Conservation (phyloP, 202 grass and related monocot species). For the Digitaria exilis region DNA sequence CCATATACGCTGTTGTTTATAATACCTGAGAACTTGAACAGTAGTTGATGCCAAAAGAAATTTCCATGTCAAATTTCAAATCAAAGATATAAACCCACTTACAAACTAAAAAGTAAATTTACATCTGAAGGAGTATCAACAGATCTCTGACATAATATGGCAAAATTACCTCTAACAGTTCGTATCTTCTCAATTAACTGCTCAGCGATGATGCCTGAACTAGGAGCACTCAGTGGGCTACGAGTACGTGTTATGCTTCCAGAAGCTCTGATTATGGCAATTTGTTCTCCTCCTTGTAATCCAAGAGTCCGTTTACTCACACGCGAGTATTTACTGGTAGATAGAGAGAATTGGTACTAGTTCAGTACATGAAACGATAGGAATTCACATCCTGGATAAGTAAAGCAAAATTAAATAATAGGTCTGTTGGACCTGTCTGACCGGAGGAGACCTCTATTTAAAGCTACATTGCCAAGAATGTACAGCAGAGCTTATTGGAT, state of each 20-base stretch:
- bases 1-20: constrained; percentile 3
- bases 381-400: constrained; percentile 22
- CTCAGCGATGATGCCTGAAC: constrained; percentile 85
- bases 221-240: constrained; percentile 60
- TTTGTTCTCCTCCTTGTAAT: constrained; percentile 73
- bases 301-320: constrained; percentile 94
- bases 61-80: constrained; percentile 12
- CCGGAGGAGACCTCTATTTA: constrained; percentile 11
- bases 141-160: constrained; percentile 3
- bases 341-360: constrained; percentile 31
- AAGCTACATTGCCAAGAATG: constrained; percentile 18
- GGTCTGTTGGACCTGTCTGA: background rate
- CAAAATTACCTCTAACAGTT: constrained; percentile 76
- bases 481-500: constrained; percentile 12
- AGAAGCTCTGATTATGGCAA: constrained; percentile 93
- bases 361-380: constrained; percentile 35
- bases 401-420: constrained; percentile 39
- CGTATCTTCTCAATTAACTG: constrained; percentile 93
- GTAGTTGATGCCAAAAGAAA: background rate
- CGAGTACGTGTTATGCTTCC: constrained; percentile 80
- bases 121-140: constrained; percentile 25
- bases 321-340: constrained; percentile 79
- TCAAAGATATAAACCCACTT: constrained; percentile 21
- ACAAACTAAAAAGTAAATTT: constrained; percentile 31
- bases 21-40: background rate